These are phyloP conservation scores for Paraphoma chrysanthemicola DNA, from an alignment of 2,329 filamentous ascomycete species.

Conservation along the genomic window DNA sequence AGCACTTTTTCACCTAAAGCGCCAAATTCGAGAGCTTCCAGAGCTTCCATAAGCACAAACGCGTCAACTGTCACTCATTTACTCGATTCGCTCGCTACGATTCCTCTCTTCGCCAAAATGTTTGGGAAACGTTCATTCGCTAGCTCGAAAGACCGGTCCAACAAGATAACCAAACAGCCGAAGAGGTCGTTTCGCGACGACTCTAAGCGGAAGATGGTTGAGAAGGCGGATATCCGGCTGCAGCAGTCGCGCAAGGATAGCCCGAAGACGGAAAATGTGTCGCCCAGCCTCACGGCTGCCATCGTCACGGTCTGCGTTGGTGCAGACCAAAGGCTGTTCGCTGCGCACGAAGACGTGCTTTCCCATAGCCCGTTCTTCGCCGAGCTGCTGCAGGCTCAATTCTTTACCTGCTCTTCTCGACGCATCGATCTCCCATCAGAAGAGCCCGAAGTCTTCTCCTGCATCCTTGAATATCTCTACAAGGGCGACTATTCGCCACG, in stretches of 20 bases:
- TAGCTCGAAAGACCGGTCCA: slow-evolving; percentile 78
- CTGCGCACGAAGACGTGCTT: slow-evolving; percentile 92
- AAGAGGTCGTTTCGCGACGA: slow-evolving; percentile 81
- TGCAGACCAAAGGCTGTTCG: slow-evolving; percentile 85
- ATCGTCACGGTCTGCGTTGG: slow-evolving; percentile 90
- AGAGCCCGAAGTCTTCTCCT: slow-evolving; percentile 92
- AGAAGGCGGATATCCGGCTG: slow-evolving; percentile 63
- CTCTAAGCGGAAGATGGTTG: slow-evolving; percentile 79
- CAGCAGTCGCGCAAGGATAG: slow-evolving; percentile 60
- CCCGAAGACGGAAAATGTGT: slow-evolving; percentile 57
- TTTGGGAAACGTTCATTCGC: slow-evolving; percentile 87
- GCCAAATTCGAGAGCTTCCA: slow-evolving; percentile 57
- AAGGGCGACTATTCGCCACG: slow-evolving; percentile 95
- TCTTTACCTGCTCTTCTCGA: slow-evolving; percentile 70
- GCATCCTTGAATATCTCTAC: slow-evolving; percentile 95
- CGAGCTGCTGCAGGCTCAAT: slow-evolving; percentile 73
- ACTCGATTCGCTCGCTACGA: slow-evolving; percentile 48
- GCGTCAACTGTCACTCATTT: slow-evolving; percentile 61
- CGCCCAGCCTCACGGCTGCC: slow-evolving; percentile 66
- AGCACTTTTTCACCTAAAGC: slow-evolving; percentile 44
- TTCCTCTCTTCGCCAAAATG: slow-evolving; percentile 67
- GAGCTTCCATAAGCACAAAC: slow-evolving; percentile 55
- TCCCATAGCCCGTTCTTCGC: slow-evolving; percentile 85
- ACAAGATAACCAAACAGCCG: slow-evolving; percentile 81
- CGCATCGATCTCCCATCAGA: slow-evolving; percentile 78